Base-by-base conservation (phyloP, 371 early-diverging fungal species). In the Mucor piriformis region DNA sequence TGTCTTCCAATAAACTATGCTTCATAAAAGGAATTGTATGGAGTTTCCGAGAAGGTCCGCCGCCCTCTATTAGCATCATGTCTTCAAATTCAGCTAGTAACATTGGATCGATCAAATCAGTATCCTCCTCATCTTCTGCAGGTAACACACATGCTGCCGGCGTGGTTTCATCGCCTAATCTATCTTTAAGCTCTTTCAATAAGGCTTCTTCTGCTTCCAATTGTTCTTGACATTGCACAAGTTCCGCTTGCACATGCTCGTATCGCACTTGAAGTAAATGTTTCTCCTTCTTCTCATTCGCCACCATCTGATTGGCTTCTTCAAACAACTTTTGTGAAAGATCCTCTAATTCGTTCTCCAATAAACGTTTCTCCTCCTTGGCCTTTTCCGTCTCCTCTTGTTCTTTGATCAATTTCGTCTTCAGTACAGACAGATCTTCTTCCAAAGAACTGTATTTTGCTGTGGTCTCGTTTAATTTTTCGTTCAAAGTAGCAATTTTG, bases 301-400 rank as follows among this genome's bases (percentile, higher is more conserved):
- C 88, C 6, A 96, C 96, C 87, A 95, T 85, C 0, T 71, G 77
- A 63, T 96, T 95, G 3, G 96, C 96, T 63, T 94, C 91, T 59
- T 94, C 93, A 74, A 95, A 95, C 37, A 96, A 74, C 48, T 76
- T 80, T 46, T 87, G 83, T 21, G 92, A 93, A 35, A 95, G 71
- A 23, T 93, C 95, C 62, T 94, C 95, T 20, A 95, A 75, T 70
- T 96, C 96, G 20, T 85, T 88, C 62, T 94, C 92, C 5, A 46
- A 24, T 4, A 94, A 84, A 51, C 83, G 79, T 48, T 83, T 83
- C 53, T 93, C 92, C 48, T 87, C 83, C 57, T 84, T 82, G 55
- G 95, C 76, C 61, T 92, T 91, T 4, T 90, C 91, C 0, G 89
- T 82, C 65, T 87, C 84, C 44, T 90, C 86, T 37, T 92, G 87